These are phyloP conservation scores for Asclepias syriaca DNA, from an alignment of 257 asterid species.

Conservation along the genomic window DNA sequence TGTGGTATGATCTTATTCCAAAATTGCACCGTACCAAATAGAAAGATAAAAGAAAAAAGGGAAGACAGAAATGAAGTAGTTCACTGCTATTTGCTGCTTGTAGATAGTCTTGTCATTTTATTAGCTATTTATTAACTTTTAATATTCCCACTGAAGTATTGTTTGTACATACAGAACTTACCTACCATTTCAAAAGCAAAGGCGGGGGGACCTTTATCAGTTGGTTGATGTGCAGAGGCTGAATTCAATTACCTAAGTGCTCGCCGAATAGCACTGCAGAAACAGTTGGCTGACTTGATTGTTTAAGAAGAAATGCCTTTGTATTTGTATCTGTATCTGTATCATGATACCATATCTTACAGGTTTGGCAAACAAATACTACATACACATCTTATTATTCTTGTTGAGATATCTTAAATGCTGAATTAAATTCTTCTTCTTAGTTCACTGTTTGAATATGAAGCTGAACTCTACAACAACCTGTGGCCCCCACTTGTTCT, in stretches of 20 bases:
- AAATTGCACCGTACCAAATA: too few relatives aligned
- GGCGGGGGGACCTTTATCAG: conserved; percentile 83
- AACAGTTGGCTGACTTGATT: neutral
- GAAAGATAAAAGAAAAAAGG: neutral
- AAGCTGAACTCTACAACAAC: neutral
- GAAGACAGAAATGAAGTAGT: neutral
- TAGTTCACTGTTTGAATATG: neutral
- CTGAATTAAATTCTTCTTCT: neutral
- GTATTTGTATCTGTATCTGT: too few relatives aligned
- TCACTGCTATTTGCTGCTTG: neutral
- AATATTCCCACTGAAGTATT: neutral
- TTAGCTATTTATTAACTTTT: neutral
- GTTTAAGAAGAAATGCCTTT: neutral
- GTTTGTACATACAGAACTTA: conserved; percentile 40
- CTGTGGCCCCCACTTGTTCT: neutral
- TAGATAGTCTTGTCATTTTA: neutral
- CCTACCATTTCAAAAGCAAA: conserved; percentile 76
- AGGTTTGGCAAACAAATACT: neutral
- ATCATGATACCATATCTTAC: neutral
- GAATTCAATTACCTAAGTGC: conserved; percentile 17
- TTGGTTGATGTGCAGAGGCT: conserved; percentile 72
- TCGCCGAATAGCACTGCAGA: neutral
- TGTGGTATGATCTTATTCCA: neutral
- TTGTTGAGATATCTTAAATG: neutral
- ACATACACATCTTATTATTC: neutral